A percentile compares a stretch with the other conserved stretches of the same genome.
phyloP scores from a whole-genome alignment of 2,329 filamentous ascomycete species.

The Penicillium sp. region DNA sequence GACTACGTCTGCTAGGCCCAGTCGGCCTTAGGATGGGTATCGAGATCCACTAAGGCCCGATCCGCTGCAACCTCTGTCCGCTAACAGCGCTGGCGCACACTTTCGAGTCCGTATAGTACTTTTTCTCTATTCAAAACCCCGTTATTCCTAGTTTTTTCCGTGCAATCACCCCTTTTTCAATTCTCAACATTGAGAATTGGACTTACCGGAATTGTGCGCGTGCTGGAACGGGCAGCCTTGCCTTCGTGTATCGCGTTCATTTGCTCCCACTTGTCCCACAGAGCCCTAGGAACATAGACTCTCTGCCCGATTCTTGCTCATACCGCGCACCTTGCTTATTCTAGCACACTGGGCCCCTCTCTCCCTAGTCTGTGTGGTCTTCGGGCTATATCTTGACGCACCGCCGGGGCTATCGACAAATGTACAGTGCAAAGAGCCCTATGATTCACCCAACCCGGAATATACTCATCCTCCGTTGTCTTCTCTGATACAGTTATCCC shows the following conservation, averaged over 20 bases:
- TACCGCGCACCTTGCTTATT: constrained; percentile 16
- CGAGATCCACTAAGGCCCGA: constrained; percentile 23
- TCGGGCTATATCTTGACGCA: constrained; percentile 33
- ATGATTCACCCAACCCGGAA: constrained; percentile 27
- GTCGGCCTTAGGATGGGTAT: constrained; percentile 22
- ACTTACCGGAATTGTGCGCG: constrained; percentile 28
- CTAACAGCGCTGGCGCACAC: not conserved
- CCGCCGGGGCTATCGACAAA: constrained; percentile 26
- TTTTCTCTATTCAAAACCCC: constrained; percentile 7
- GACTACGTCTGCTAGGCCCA: constrained; percentile 8
- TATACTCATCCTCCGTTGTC: constrained; percentile 24
- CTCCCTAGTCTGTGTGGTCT: constrained; percentile 16
- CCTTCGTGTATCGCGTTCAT: constrained; percentile 33
- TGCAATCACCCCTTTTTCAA: constrained; percentile 6
- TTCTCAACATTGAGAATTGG: constrained; percentile 20
- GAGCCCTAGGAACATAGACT: constrained; percentile 19
- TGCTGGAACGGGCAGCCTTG: constrained; percentile 26
- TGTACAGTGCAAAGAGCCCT: constrained; percentile 28
- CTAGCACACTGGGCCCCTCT: constrained; percentile 17
- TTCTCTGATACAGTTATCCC: constrained; percentile 17
- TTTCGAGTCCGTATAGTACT: constrained; percentile 8
- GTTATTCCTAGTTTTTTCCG: not conserved
- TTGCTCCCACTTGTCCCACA: constrained; percentile 26
- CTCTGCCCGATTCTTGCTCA: constrained; percentile 19
- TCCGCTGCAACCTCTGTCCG: constrained; percentile 17